These are phyloP conservation scores for Fusarium pseudonygamai DNA, from an alignment of 2,329 filamentous ascomycete genomes.

Conservation along the genomic window DNA sequence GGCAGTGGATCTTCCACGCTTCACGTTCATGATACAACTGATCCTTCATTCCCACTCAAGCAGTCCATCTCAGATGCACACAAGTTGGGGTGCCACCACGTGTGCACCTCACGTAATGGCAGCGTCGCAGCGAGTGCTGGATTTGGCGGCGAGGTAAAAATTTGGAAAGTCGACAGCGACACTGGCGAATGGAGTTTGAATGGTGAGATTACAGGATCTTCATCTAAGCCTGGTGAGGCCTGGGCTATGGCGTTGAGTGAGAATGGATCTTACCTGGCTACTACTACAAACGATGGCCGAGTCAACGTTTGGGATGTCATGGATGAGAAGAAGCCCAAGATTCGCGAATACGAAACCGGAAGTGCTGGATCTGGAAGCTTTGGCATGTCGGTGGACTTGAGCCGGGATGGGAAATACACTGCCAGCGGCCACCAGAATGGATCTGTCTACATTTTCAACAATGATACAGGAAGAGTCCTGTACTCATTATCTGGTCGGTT, in stretches of 20 bases:
- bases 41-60: conserved; percentile 76
- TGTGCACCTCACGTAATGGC: conserved; percentile 76
- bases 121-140: conserved; percentile 82
- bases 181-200: conserved; percentile 60
- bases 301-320: conserved; percentile 87
- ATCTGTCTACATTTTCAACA: conserved; percentile 93
- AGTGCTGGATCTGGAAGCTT: conserved; percentile 81
- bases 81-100: conserved; percentile 89
- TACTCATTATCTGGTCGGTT: conserved; percentile 82
- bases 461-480: conserved; percentile 83
- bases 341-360: conserved; percentile 84
- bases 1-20: conserved; percentile 86
- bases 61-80: conserved; percentile 86
- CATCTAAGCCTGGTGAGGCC: conserved; percentile 72
- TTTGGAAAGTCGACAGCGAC: conserved; percentile 75
- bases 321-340: conserved; percentile 66
- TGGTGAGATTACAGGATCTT: conserved; percentile 53
- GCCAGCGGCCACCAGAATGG: conserved; percentile 95
- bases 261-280: conserved; percentile 85
- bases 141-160: conserved; percentile 87
- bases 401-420: conserved; percentile 81
- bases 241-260: conserved; percentile 91
- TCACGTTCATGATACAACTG: conserved; percentile 78
- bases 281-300: conserved; percentile 85
- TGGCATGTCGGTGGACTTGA: conserved; percentile 86